Evolutionary conservation across 2,329 filamentous ascomycete genomes (phyloP), one percentile per base, ranked within the genome.

Genomic region (Cadophora gregata): DNA sequence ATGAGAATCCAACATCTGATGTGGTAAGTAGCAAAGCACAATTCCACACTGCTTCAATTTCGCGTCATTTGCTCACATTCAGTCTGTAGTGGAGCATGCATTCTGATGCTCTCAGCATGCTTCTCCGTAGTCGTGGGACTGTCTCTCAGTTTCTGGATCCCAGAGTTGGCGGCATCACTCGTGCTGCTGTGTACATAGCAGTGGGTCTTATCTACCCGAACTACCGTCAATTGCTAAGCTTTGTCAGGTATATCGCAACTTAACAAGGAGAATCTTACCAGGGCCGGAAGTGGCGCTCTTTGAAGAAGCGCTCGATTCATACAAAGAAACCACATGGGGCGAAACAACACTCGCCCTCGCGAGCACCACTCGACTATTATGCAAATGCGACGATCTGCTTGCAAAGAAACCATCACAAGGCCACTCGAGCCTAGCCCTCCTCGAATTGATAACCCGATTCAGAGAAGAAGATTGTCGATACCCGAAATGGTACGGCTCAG

Each of bases 171-270:
- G 55, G 55, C 10, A 58, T 58, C 33, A 38, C 55, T 16, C 25
- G 55, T 24, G 55, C 55, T 14, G 55, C 55, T 42, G 33, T 58
- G 16, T 58, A 58, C 31, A 42, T 38, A 25, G 31, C 55, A 58
- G 55, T 58, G 4, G 27, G 55, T 42, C 4, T 6, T 25, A 12
- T 1, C 29, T 36, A 25, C 27, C n/a, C 2, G 12, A 16, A 36
- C 14, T 8, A 16, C 5, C 1, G 5, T 21, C 42, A 38, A 5
- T 8, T 6, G 19, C 36, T 24, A 25, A 19, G 12, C 9, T 38
- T 16, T 42, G 16, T 25, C 14, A 58, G 55, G 21, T 58, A 24
- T 58, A 58, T 12, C 55, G 55, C 9, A 58, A 58, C 27, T 27
- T 58, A 38, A 58, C 55, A 19, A 38, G 55, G 31, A 58, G 55